phyloP scores from a whole-genome alignment of 2,329 filamentous ascomycete species.

The Scedosporium minutisporum region DNA sequence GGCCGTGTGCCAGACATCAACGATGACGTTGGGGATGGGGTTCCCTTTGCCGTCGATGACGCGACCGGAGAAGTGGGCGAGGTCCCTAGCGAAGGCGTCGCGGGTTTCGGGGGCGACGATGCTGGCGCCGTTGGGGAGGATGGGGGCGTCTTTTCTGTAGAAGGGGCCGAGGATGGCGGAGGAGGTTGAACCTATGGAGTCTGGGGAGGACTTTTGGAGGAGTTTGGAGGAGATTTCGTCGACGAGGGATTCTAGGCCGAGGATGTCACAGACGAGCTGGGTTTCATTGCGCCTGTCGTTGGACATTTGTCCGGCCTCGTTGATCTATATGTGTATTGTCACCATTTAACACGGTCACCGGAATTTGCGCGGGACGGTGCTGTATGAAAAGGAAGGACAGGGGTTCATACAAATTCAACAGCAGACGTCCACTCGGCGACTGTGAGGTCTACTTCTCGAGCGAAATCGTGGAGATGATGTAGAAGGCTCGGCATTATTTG shows the following conservation, averaged over 20 bases:
- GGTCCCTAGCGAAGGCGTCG: conserved; percentile 28
- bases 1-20: conserved; percentile 74
- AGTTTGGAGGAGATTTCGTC: conserved; percentile 72
- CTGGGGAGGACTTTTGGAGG: conserved; percentile 27
- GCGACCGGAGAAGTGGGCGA: conserved; percentile 55
- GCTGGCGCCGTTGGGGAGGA: conserved; percentile 57
- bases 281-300: conserved; percentile 62
- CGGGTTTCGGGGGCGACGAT: conserved; percentile 47
- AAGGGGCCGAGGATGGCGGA: conserved; percentile 80
- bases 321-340: conserved; percentile 22
- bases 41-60: conserved; percentile 34
- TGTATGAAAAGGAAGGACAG: not conserved
- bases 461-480: conserved; percentile 58
- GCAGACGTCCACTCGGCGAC: conserved; percentile 58
- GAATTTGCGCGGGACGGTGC: no score
- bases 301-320: conserved; percentile 58
- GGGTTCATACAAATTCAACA: conserved; percentile 38
- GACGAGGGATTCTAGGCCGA: conserved; percentile 67
- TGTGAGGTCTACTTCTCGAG: conserved; percentile 56
- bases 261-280: conserved; percentile 61
- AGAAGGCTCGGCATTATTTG: conserved; percentile 49
- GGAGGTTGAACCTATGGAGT: conserved; percentile 46
- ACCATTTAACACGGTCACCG: no score
- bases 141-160: conserved; percentile 65
- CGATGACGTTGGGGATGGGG: conserved; percentile 53